These are phyloP conservation scores for Boletus rubroflammeus DNA, from an alignment of 768 basidiomycete species.

Conservation along the genomic window DNA sequence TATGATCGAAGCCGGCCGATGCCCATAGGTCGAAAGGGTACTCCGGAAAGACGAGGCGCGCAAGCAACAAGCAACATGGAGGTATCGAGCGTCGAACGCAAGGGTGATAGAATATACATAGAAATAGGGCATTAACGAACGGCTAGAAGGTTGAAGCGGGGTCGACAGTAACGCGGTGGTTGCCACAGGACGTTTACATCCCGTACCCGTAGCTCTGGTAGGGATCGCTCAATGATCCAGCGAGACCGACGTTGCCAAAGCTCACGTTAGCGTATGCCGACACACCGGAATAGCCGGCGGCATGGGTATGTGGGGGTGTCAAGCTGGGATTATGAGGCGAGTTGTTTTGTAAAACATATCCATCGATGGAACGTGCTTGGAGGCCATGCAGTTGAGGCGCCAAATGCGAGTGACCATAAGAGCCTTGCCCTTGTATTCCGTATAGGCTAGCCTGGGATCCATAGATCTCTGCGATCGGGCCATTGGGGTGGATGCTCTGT, in stretches of 20 bases:
- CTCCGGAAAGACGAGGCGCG: slow-evolving; percentile 37
- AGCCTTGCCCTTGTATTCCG: slow-evolving; percentile 50
- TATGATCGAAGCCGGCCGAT: slow-evolving; percentile 42
- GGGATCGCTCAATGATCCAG: slow-evolving; percentile 63
- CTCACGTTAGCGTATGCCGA: slow-evolving; percentile 53
- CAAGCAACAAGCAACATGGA: slow-evolving; percentile 32
- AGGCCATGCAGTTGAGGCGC: slow-evolving; percentile 52
- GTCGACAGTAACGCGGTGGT: slow-evolving; percentile 29
- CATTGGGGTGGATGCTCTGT: slow-evolving; percentile 48
- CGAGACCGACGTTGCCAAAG: slow-evolving; percentile 44
- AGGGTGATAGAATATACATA: slow-evolving; percentile 36
- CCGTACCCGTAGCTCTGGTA: slow-evolving; percentile 80
- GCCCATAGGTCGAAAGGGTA: slow-evolving; percentile 34
- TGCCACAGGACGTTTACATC: slow-evolving; percentile 50
- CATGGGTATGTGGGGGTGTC: slow-evolving; percentile 54
- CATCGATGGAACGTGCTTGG: slow-evolving; percentile 72
- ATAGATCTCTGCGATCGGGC: slow-evolving; percentile 64
- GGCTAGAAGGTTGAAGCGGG: slow-evolving; percentile 13
- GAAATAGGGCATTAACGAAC: slow-evolving; percentile 34
- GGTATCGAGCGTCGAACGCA: slow-evolving; percentile 36
- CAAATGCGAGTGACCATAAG: slow-evolving; percentile 57
- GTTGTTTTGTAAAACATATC: slow-evolving; percentile 75
- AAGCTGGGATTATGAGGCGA: slow-evolving; percentile 62
- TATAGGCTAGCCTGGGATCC: slow-evolving; percentile 60
- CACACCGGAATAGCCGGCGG: slow-evolving; percentile 53